These are phyloP conservation scores for Hydnomerulius pinastri DNA, from an alignment of 768 basidiomycete species.

Conservation along the genomic window DNA sequence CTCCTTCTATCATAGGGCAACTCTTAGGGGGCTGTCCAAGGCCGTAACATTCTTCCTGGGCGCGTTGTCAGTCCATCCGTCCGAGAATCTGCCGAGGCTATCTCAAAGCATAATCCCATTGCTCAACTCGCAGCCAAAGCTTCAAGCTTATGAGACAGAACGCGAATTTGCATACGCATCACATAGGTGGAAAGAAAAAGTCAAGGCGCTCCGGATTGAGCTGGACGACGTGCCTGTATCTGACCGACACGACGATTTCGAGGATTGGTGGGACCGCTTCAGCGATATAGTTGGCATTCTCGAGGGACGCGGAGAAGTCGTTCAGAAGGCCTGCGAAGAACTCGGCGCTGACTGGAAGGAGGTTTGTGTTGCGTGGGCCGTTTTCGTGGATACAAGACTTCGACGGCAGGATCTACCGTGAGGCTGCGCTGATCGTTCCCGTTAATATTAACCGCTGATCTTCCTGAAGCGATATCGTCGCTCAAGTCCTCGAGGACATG, in stretches of 20 bases:
- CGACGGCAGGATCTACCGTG: constrained; percentile 85
- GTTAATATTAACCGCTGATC: constrained; percentile 8
- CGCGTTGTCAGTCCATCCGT: constrained; percentile 70
- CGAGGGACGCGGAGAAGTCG: constrained; percentile 72
- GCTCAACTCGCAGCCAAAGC: constrained; percentile 74
- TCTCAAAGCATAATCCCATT: constrained; percentile 65
- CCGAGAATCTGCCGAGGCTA: constrained; percentile 64
- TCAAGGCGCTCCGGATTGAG: constrained; percentile 71
- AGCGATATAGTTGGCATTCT: constrained; percentile 82
- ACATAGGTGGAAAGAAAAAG: constrained; percentile 74
- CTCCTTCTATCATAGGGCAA: constrained; percentile 57
- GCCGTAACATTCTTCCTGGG: constrained; percentile 80
- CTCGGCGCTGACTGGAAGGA: constrained; percentile 91
- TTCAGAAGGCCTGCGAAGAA: constrained; percentile 76
- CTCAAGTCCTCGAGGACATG: constrained; percentile 62
- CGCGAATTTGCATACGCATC: constrained; percentile 79
- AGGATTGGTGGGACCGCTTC: constrained; percentile 84
- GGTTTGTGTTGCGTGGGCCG: constrained; percentile 82
- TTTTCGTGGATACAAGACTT: constrained; percentile 81
- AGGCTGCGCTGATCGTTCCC: constrained; percentile 12
- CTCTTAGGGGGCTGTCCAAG: constrained; percentile 83
- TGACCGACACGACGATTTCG: constrained; percentile 63
- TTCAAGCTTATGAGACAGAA: constrained; percentile 67
- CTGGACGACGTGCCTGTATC: constrained; percentile 73
- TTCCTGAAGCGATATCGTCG: constrained; percentile 57